These are phyloP conservation scores for Hericium erinaceus DNA, from an alignment of 768 basidiomycete genomes.

Conservation along the genomic window DNA sequence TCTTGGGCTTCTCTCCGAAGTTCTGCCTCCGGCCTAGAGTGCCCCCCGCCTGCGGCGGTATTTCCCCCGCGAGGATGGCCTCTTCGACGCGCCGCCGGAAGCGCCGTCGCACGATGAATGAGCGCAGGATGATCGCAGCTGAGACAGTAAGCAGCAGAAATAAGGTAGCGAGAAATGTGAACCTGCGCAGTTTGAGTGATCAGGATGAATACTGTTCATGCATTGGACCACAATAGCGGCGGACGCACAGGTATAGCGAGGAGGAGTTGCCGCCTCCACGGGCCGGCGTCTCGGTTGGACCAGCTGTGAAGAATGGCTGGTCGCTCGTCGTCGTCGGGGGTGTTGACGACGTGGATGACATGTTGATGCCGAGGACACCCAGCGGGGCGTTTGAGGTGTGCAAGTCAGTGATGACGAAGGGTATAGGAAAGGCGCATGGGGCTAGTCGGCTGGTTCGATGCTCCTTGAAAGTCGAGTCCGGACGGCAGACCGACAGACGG, in stretches of 20 bases:
- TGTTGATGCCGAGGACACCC: background rate
- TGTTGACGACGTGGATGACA: background rate
- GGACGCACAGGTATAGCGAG: constrained; percentile 16
- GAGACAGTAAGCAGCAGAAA: constrained; percentile 59
- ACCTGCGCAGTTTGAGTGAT: constrained; percentile 26
- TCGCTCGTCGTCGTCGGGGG: background rate
- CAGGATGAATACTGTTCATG: background rate
- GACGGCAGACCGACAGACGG: no score
- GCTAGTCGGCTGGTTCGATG: no score
- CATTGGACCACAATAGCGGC: constrained; percentile 1
- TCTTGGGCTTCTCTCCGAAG: constrained; percentile 39
- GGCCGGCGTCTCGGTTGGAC: background rate
- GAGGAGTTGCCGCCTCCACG: constrained; percentile 9
- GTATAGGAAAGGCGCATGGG: no score
- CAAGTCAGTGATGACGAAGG: no score
- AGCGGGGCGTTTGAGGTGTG: no score
- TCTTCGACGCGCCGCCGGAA: constrained; percentile 45
- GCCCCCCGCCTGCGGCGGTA: constrained; percentile 24
- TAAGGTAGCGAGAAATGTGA: constrained; percentile 67
- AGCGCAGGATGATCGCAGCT: constrained; percentile 53
- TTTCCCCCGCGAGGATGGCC: constrained; percentile 41
- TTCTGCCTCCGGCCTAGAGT: constrained; percentile 27
- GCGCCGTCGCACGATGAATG: constrained; percentile 50
- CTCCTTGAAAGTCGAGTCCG: no score
- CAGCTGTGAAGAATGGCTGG: background rate